Percentiles rank a stretch among this genome's conserved stretches.
Conservation (phyloP, 345 rosid species). For the Anastatica hierochuntica region DNA sequence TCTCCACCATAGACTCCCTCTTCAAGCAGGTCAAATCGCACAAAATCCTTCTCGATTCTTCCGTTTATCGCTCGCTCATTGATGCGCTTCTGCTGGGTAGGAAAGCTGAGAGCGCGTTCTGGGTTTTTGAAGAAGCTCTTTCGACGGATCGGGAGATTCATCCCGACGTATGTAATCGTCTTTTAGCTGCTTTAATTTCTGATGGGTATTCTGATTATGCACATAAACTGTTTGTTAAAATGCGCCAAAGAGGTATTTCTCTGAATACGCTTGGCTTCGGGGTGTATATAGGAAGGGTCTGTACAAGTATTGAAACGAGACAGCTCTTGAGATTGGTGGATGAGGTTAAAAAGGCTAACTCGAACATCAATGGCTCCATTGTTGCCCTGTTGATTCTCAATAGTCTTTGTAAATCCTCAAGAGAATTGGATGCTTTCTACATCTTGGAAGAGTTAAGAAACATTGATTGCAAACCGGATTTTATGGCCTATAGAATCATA, state of each 20-base stretch:
- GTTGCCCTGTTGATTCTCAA: constrained; percentile 57
- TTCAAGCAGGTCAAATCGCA: constrained; percentile 49
- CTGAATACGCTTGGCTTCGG: constrained; percentile 66
- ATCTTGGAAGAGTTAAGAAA: constrained; percentile 61
- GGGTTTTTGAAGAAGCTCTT: constrained; percentile 41
- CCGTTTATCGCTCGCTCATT: constrained; percentile 38
- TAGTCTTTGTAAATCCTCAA: constrained; percentile 57
- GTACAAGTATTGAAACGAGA: constrained; percentile 29
- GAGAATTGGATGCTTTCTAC: constrained; percentile 49
- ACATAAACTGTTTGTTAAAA: constrained; percentile 50
- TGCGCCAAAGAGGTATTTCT: constrained; percentile 35
- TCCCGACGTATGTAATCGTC: constrained; percentile 50
- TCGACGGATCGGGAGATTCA: constrained; percentile 29
- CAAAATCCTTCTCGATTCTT: constrained; percentile 40
- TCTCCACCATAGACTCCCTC: constrained; percentile 41
- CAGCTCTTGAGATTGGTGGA: constrained; percentile 41
- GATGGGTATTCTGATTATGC: constrained; percentile 45
- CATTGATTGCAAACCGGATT: constrained; percentile 79
- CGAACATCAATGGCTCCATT: constrained; percentile 57
- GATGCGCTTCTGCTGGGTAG: constrained; percentile 37
- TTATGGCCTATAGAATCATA: constrained; percentile 72
- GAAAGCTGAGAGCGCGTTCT: constrained; percentile 46
- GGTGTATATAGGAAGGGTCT: constrained; percentile 49
- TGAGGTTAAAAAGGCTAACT: constrained; percentile 30
- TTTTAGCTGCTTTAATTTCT: constrained; percentile 52